Evolutionary conservation across 2,329 filamentous ascomycete genomes (phyloP).

Genomic region (Endothia cerciana): DNA sequence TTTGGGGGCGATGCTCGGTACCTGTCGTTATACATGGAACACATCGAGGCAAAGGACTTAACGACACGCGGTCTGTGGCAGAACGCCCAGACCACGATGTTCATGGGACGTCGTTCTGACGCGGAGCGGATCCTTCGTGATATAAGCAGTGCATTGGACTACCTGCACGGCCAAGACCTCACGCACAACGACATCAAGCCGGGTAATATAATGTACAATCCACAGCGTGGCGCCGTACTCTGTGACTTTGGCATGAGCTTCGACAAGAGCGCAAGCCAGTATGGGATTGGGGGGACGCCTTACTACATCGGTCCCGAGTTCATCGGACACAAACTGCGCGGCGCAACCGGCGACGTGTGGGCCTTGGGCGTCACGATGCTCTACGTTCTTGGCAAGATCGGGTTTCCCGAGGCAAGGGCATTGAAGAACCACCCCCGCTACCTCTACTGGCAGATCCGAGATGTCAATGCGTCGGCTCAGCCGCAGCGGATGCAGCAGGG

Average conservation of each 20-base stretch:
- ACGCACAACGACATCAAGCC: conserved; percentile 68
- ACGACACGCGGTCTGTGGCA: conserved; percentile 52
- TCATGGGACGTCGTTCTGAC: conserved; percentile 53
- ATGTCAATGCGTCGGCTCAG: conserved; percentile 49
- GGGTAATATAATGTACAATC: conserved; percentile 63
- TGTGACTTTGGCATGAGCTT: conserved; percentile 65
- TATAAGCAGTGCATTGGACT: conserved; percentile 57
- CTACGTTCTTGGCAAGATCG: conserved; percentile 59
- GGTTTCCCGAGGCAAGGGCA: conserved; percentile 57
- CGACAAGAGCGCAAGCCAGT: conserved; percentile 46
- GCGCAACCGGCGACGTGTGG: conserved; percentile 62
- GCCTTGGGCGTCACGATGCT: conserved; percentile 64
- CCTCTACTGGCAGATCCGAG: conserved; percentile 62
- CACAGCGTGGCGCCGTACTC: conserved; percentile 60
- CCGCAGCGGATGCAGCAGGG: conserved; percentile 34
- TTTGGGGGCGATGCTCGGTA: conserved; percentile 64
- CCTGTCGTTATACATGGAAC: conserved; percentile 65
- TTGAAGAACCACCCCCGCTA: conserved; percentile 52
- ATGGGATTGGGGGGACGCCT: conserved; percentile 56
- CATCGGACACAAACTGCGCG: conserved; percentile 57
- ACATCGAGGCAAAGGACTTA: conserved; percentile 60
- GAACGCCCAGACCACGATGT: conserved; percentile 46
- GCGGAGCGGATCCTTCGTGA: conserved; percentile 57
- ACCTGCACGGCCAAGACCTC: conserved; percentile 56
- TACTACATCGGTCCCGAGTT: conserved; percentile 67